phyloP scores from a whole-genome alignment of 2,329 filamentous ascomycete genomes.

The Paecilomyces sp. region DNA sequence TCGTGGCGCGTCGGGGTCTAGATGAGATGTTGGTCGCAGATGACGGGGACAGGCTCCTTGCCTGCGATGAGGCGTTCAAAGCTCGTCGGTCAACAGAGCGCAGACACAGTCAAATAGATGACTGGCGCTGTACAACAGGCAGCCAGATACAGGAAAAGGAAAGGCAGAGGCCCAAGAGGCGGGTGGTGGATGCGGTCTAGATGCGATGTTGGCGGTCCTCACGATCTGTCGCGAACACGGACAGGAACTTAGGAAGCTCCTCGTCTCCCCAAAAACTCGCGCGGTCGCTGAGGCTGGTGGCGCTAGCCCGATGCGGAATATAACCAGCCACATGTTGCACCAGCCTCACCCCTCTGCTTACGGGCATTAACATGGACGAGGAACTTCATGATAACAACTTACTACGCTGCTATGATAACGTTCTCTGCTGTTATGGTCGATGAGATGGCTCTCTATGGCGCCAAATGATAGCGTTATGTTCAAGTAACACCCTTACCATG shows the following conservation, averaged over 20 bases:
- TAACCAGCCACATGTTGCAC: not conserved
- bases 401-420: too few species aligned
- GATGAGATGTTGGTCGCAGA: conserved; percentile 21
- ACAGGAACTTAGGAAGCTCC: conserved; percentile 6
- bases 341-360: not conserved
- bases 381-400: too few species aligned
- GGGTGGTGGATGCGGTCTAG: conserved; percentile 4
- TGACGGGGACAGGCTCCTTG: conserved; percentile 23
- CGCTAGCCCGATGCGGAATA: conserved; percentile 6
- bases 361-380: not conserved
- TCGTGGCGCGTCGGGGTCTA: conserved; percentile 18
- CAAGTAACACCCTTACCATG: not conserved
- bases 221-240: conserved; percentile 8
- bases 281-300: conserved; percentile 4
- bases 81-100: conserved; percentile 4
- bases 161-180: not conserved
- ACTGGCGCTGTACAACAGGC: not conserved
- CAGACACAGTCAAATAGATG: conserved; percentile 2
- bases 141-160: not conserved
- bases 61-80: conserved; percentile 8
- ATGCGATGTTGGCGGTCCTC: conserved; percentile 1
- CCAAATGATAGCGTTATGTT: not conserved
- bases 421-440: not conserved
- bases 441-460: too few species aligned
- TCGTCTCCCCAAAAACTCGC: conserved; percentile 11